phyloP scores from a whole-genome alignment of 2,329 filamentous ascomycete genomes.

The Trichoderma sp. region DNA sequence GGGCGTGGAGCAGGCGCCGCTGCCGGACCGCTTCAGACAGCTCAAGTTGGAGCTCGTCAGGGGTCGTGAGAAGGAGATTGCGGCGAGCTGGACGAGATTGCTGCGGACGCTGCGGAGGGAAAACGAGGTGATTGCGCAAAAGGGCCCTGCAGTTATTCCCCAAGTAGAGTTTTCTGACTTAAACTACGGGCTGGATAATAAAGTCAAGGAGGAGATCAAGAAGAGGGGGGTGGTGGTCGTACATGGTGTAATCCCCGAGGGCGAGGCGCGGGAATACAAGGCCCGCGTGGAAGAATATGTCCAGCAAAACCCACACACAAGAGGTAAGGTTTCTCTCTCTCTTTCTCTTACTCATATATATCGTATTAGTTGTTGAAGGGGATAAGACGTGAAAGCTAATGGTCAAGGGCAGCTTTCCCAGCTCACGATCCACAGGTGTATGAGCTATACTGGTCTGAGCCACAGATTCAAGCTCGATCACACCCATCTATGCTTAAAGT shows the following conservation, averaged over 20 bases:
- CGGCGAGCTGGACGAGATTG: slow-evolving; percentile 49
- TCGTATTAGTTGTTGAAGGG: neutral
- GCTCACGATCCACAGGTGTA: slow-evolving; percentile 64
- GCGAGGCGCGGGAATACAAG: slow-evolving; percentile 65
- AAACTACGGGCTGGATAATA: slow-evolving; percentile 36
- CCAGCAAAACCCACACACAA: slow-evolving; percentile 58
- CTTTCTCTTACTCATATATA: neutral
- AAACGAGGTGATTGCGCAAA: slow-evolving; percentile 45
- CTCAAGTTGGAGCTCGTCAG: slow-evolving; percentile 54
- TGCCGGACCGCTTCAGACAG: slow-evolving; percentile 55
- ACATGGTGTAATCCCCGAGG: slow-evolving; percentile 61
- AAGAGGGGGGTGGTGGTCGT: slow-evolving; percentile 64
- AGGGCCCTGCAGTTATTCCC: slow-evolving; percentile 52
- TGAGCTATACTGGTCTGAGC: slow-evolving; percentile 71
- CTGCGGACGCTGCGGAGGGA: slow-evolving; percentile 46
- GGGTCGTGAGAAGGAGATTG: slow-evolving; percentile 48
- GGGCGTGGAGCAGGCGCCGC: slow-evolving; percentile 41
- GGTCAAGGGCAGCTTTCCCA: slow-evolving; percentile 55
- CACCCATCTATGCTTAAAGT: slow-evolving; percentile 62
- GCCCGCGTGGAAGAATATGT: slow-evolving; percentile 64
- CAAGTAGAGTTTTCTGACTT: slow-evolving; percentile 49
- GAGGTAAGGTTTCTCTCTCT: slow-evolving; percentile 37
- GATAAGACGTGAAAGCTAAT: neutral
- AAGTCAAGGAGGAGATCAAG: slow-evolving; percentile 49
- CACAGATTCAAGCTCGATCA: slow-evolving; percentile 65